Evolutionary conservation across 257 asterid genomes (phyloP).

Genomic region (Apocynum venetum): DNA sequence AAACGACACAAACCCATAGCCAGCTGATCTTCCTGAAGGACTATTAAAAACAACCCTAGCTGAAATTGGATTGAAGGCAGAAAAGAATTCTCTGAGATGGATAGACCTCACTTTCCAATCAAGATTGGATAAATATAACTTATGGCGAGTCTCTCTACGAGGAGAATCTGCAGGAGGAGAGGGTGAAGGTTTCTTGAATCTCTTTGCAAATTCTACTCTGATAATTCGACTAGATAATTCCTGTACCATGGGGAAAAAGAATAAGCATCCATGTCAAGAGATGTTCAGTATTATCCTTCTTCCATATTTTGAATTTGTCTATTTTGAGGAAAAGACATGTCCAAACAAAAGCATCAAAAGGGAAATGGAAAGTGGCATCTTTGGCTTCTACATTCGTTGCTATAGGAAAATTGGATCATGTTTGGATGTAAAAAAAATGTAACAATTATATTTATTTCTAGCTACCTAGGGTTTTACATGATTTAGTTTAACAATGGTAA

Average conservation of each 20-base stretch:
- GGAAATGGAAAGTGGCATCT: neutral
- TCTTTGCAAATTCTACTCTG: slow-evolving; percentile 62
- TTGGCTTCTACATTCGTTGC: neutral
- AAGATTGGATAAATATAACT: slow-evolving; percentile 72
- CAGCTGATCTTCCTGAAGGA: slow-evolving; percentile 75
- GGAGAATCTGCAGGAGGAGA: slow-evolving; percentile 34
- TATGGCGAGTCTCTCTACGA: slow-evolving; percentile 44
- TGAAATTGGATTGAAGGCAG: slow-evolving; percentile 60
- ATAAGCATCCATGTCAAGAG: neutral
- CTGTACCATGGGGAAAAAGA: slow-evolving; percentile 38
- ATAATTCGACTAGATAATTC: slow-evolving; percentile 71
- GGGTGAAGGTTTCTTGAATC: slow-evolving; percentile 64
- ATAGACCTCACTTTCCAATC: slow-evolving; percentile 88
- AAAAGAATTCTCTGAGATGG: slow-evolving; percentile 64
- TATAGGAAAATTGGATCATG: neutral
- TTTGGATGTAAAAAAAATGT: neutral
- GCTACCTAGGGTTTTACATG: neutral
- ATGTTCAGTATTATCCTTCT: neutral
- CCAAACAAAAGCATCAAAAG: neutral
- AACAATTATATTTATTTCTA: neutral
- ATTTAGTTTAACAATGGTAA: neutral
- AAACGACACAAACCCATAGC: slow-evolving; percentile 83
- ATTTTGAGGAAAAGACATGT: neutral
- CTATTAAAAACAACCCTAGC: slow-evolving; percentile 65
- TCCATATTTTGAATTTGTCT: neutral